Percentiles rank a stretch among this genome's conserved stretches.
Conservation (phyloP, 495 filamentous ascomycete species). For the Penicillium macrosclerotiorum region DNA sequence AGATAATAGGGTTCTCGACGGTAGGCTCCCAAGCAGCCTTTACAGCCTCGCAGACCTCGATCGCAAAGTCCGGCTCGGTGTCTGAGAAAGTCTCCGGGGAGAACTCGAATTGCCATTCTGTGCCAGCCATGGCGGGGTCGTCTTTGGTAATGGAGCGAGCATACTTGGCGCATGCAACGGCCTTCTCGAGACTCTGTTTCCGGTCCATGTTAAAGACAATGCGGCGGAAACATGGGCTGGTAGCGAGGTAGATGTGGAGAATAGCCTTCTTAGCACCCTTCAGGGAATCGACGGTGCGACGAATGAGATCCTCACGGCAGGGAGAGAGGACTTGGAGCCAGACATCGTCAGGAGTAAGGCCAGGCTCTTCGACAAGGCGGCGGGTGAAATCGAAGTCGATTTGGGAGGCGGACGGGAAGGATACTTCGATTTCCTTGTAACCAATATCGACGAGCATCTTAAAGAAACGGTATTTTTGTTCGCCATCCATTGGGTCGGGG, state of each 20-base stretch:
- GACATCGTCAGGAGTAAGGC: conserved; percentile 85
- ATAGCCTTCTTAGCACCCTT: conserved; percentile 93
- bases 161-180: conserved; percentile 81
- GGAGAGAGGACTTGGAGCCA: conserved; percentile 94
- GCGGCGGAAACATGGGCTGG: conserved; percentile 85
- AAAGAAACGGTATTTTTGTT: conserved; percentile 95
- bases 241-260: conserved; percentile 94
- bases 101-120: conserved; percentile 95
- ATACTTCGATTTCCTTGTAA: conserved; percentile 98
- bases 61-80: conserved; percentile 76
- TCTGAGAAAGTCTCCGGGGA: conserved; percentile 97
- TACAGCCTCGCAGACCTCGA: conserved; percentile 88
- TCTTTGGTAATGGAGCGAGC: conserved; percentile 94
- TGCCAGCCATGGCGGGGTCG: conserved; percentile 66
- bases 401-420: conserved; percentile 90
- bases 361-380: conserved; percentile 81
- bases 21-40: conserved; percentile 93
- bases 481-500: conserved; percentile 87
- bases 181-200: conserved; percentile 76
- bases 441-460: conserved; percentile 89
- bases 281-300: conserved; percentile 84
- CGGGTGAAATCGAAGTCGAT: conserved; percentile 96
- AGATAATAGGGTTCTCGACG: conserved; percentile 82
- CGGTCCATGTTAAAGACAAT: conserved; percentile 88
- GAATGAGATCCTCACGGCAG: conserved; percentile 90